A percentile compares a stretch with the other conserved stretches of the same genome.
Conservation (phyloP, 2,329 filamentous ascomycete genomes). For the Sodiomyces alkalinus region DNA sequence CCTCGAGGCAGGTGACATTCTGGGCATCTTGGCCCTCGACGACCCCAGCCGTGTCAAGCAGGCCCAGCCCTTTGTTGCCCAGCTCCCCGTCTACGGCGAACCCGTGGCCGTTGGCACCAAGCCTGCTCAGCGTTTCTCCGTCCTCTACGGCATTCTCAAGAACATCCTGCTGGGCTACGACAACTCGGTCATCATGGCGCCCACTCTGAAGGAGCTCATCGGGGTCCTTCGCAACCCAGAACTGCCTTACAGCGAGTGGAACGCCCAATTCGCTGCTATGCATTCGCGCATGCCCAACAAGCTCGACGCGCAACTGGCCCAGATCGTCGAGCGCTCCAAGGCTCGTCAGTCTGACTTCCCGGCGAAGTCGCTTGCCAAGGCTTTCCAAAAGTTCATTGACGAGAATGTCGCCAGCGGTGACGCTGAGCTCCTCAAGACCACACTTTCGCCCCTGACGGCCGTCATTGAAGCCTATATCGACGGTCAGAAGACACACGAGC, state of each 20-base stretch:
- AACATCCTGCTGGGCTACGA: slow-evolving; percentile 91
- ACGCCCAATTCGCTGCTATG: slow-evolving; percentile 87
- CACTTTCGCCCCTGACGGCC: slow-evolving; percentile 59
- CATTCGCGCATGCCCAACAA: slow-evolving; percentile 95
- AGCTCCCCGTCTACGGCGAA: slow-evolving; percentile 73
- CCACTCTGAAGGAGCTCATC: slow-evolving; percentile 77
- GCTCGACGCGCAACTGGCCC: slow-evolving; percentile 66
- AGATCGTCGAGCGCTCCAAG: slow-evolving; percentile 74
- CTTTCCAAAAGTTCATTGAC: slow-evolving; percentile 75
- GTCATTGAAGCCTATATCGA: slow-evolving; percentile 73
- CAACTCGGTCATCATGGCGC: slow-evolving; percentile 90
- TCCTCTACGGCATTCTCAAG: slow-evolving; percentile 61
- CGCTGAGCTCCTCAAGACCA: slow-evolving; percentile 54
- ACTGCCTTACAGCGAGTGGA: slow-evolving; percentile 93
- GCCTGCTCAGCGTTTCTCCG: slow-evolving; percentile 72
- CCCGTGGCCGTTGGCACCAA: slow-evolving; percentile 84
- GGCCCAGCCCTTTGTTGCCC: slow-evolving; percentile 81
- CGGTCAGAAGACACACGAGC: slow-evolving; percentile 82
- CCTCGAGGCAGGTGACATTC: slow-evolving; percentile 91
- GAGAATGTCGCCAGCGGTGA: slow-evolving; percentile 66
- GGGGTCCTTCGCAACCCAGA: slow-evolving; percentile 79
- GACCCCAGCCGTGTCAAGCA: slow-evolving; percentile 95
- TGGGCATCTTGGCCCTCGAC: slow-evolving; percentile 91
- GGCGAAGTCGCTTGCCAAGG: slow-evolving; percentile 71
- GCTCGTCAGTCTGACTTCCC: slow-evolving; percentile 76